Base-by-base conservation (phyloP, 2,329 filamentous ascomycete genomes). In the Didymella keratinophila region DNA sequence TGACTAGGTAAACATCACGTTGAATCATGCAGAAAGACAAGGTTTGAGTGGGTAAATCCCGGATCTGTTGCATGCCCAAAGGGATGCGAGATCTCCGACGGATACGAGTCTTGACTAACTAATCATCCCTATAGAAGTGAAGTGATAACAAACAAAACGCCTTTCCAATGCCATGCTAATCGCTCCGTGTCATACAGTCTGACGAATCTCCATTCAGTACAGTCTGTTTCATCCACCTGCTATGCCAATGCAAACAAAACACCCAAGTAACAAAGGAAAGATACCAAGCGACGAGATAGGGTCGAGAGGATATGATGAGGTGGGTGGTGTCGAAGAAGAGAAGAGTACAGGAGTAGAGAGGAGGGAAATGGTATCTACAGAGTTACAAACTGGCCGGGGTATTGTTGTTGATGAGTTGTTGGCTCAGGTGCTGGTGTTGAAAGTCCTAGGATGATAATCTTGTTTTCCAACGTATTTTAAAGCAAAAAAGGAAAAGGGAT, bases 101-200 rank as follows among this genome's bases (percentile, higher is more conserved):
- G 74, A 76, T 76, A 76, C 74, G 74, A 76, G 74, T 74, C 74
- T 75, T 75, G 74, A 76, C 72, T 76, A 75, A 67, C 72, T 55
- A 53, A 73, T 74, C 74, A 73, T 75, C 74, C 74, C 71, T 74
- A 67, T 59, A 67, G 64, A 70, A 71, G 61, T 63, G 60, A 68
- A 59, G 56, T 44, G 55, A 62, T 58, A 61, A 48, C 36, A 52
- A 60, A 56, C 48, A 54, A 52, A 55, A 55, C 48, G 49, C 52
- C 58, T 51, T 52, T 54, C 56, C 56, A 39, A 60, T 60, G 56
- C 56, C 51, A 55, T 55, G 56, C 56, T 60, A 53, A 50, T 50
- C 45, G 56, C 56, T 54, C 51, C 56, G 43, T 50, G 56, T 60
- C 56, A 52, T 60, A 60, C 56, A 60, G 56, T 60, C 56, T 55